Evolutionary conservation across 2,329 filamentous ascomycete genomes (phyloP), one percentile per base, ranked within the genome.

Genomic region (Colletotrichum abscissum): DNA sequence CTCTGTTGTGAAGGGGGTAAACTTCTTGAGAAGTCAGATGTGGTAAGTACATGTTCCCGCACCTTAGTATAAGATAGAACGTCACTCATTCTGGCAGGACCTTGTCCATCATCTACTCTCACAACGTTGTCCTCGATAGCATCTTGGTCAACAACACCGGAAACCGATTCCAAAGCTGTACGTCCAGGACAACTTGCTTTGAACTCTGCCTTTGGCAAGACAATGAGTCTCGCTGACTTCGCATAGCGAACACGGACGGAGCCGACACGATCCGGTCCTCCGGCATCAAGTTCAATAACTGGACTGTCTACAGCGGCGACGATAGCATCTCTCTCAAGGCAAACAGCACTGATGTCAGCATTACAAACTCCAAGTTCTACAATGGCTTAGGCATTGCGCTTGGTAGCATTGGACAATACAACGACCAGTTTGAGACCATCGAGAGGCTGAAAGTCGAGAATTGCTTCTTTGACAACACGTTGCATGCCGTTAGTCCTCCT

Each of bases 11-110:
- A 80, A 82, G 26, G 84, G 86, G 1, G 73, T 89, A 2, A 80
- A 77, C 5, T 88, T 87, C 55, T 67, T 89, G 5, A 81, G 85
- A 46, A 86, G 83, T 70, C 87, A 89, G 77, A 89, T 89, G 87
- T 90, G 87, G 86, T 83, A 74, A 28, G 77, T 74, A 33, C 6
- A 28, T 5, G 3, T 30, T 22, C 28, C 5, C 54, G 24, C 7
- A 67, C 5, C 54, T 38, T n/a, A 67, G 4, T 26, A 6, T 1
- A n/a, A 19, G 65, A 1, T 11, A 5, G 5, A 5, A 33, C 28
- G 12, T 24, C 12, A 7, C 12, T 22, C 2, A 24, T 6, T 42
- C 19, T 14, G 3, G 14, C 38, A 69, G 69, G 81, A 84, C 85
- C 0, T 84, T 88, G 81, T 84, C 85, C 0, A 81, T 87, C 26